Percentiles rank a stretch among this genome's conserved stretches.
phyloP scores from a whole-genome alignment of 2,329 filamentous ascomycete genomes.

The Cladosporium sp. region DNA sequence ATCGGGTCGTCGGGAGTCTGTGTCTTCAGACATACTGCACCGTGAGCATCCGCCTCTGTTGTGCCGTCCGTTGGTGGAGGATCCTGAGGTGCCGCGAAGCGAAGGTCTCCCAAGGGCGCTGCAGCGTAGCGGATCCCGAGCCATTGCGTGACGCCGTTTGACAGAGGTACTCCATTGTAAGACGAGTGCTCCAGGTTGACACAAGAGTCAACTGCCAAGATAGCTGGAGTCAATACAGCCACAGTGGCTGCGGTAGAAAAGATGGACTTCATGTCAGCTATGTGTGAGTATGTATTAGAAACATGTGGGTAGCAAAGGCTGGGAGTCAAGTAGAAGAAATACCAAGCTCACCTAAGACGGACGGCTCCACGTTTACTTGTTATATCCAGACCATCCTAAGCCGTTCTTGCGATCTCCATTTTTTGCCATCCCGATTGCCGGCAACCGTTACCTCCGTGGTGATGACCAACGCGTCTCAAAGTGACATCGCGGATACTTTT shows the following conservation, averaged over 20 bases:
- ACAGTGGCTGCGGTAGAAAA: neutral
- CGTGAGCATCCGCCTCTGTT: slow-evolving; percentile 46
- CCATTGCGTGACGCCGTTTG: slow-evolving; percentile 12
- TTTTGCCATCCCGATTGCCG: neutral
- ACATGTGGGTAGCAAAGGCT: neutral
- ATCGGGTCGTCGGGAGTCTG: neutral
- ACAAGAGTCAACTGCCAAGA: slow-evolving; percentile 33
- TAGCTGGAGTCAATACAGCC: slow-evolving; percentile 3
- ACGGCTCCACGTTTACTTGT: neutral
- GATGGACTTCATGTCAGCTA: slow-evolving; percentile 3
- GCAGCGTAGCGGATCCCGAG: slow-evolving; percentile 12
- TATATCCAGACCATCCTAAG: neutral
- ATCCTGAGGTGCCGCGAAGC: slow-evolving; percentile 12
- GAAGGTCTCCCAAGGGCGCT: slow-evolving; percentile 11
- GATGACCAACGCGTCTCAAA: too few relatives aligned
- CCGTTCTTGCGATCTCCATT: neutral
- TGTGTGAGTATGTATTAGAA: neutral
- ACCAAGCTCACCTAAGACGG: slow-evolving; percentile 8
- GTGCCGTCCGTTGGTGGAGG: neutral
- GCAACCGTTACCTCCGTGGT: neutral
- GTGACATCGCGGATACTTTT: too few relatives aligned
- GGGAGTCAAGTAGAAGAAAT: neutral
- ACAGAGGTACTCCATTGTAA: slow-evolving; percentile 9
- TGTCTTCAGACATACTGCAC: slow-evolving; percentile 34
- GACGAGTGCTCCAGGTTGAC: slow-evolving; percentile 64